Percentiles rank a stretch among this genome's conserved stretches.
These are phyloP conservation scores for Leishmania turanica DNA, from an alignment of 208 protist genomes.

Conservation along the genomic window DNA sequence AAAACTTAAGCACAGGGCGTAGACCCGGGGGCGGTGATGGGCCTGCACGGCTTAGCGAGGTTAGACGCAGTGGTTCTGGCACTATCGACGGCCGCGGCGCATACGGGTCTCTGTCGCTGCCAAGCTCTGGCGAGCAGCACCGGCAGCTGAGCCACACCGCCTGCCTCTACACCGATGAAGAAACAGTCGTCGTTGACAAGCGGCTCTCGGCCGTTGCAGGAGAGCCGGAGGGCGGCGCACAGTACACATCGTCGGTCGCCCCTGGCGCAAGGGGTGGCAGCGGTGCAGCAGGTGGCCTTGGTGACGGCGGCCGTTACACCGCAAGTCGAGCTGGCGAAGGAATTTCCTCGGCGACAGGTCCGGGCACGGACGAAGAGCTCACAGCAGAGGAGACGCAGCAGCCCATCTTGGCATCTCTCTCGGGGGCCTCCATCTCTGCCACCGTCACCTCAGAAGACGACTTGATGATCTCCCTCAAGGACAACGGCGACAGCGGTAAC, in stretches of 20 bases:
- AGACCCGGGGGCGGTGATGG: background rate
- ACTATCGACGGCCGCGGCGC: background rate
- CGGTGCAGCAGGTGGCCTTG: background rate
- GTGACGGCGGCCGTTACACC: background rate
- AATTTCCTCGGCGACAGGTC: background rate
- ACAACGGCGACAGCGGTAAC: slow-evolving; percentile 38
- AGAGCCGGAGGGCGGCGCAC: too few species aligned
- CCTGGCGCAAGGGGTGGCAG: background rate
- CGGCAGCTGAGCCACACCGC: background rate
- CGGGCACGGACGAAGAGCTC: background rate
- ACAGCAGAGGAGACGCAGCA: background rate
- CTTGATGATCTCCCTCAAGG: background rate
- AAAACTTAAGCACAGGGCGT: background rate
- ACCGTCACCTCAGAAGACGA: background rate
- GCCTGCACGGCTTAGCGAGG: background rate
- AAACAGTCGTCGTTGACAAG: background rate
- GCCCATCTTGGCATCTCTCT: background rate
- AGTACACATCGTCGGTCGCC: background rate
- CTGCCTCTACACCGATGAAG: background rate
- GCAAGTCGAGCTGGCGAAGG: background rate
- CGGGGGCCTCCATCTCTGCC: background rate
- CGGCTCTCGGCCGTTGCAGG: background rate
- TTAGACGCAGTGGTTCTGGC: background rate
- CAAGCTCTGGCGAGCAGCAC: background rate
- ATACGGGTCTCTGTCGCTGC: background rate